Base-by-base conservation (phyloP, 306 rosid genomes). In the Hippophae rhamnoides region DNA sequence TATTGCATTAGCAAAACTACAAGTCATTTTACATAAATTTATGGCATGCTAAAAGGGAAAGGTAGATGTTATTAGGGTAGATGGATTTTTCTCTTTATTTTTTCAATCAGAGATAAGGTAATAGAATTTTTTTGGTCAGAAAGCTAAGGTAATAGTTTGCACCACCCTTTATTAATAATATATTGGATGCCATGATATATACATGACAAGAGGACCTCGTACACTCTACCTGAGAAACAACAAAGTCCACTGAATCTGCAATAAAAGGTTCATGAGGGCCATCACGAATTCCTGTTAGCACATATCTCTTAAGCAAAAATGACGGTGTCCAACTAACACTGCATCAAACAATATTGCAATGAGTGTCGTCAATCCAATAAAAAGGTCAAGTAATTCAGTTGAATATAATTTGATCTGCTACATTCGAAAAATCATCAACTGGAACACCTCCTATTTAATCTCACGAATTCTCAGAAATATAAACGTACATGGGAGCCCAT, bases 241-340 rank as follows among this genome's bases (percentile, higher is more conserved):
- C 97, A 54, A 93, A 93, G 78, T 93, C 97, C 27, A 88, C 97
- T 26, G 99, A 93, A 84, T 93, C 99, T 0, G 99, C 99, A 73
- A 92, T 92, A 77, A 92, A 92, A 60, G 99, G 99, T 78, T 92
- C 99, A 41, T 84, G 96, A 49, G 96, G 99, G 53, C 96, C 99
- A 72, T 85, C 96, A 23, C 90, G 99, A 73, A 92, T 92, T 73
- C 99, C 99, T 62, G 99, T 83, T 64, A 92, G 81, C 76, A 92
- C 93, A 57, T 86, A 88, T 69, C 99, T 82, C 84, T 92, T 92
- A 72, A 92, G 82, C 88, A 92, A 77, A 84, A 92, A 92, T 31
- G 99, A 88, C 65, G 99, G 99, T 63, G 93, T 79, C 99, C 99
- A 92, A 80, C 93, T 69, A 64, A 88, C 95, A 59, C 99, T 92